Evolutionary conservation across 768 basidiomycete genomes (phyloP), one percentile per base, ranked within the genome.

Genomic region (Pisolithus tinctorius): DNA sequence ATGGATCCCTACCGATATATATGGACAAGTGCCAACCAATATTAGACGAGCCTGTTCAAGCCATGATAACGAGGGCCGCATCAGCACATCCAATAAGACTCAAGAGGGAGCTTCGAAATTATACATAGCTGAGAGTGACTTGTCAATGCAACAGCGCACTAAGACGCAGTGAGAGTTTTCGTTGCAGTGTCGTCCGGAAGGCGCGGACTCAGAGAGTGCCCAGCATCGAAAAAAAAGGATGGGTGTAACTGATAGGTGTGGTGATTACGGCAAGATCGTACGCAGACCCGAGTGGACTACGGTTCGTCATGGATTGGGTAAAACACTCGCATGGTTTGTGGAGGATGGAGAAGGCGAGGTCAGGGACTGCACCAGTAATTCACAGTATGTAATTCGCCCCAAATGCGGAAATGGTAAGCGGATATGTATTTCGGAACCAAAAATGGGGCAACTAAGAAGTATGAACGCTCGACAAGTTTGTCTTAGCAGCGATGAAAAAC

Each of bases 401-500:
- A 49, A 26, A 40, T 26, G 27, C 30, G 30, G 29, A 46, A 41
- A 46, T n/a, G 26, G 45, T 29, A 14, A 17, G n/a, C 45, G 42
- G 42, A 43, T 43, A 26, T 43, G 42, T 43, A 43, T 43, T 20
- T 45, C 17, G 57, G 55, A 63, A 61, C 58, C 59, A 62, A 61
- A 13, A 37, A 37, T 49, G 57, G 55, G 54, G 41, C 40, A 4
- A n/a, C 8, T 8, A 20, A 23, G 36, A 37, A 23, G n/a, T 14
- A 48, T 56, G 47, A 14, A 39, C 48, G 47, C 36, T 14, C 46
- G 49, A 50, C 45, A 40, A 53, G 62, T 62, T 63, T 55, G 48
- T 55, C 46, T 48, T 62, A 56, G 60, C 45, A 53, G 57, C 62
- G 60, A 63, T 55, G 48, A 55, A 63, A 64, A 63, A 63, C n/a